Base-by-base conservation (phyloP, 257 asterid species). In the Plantago major region DNA sequence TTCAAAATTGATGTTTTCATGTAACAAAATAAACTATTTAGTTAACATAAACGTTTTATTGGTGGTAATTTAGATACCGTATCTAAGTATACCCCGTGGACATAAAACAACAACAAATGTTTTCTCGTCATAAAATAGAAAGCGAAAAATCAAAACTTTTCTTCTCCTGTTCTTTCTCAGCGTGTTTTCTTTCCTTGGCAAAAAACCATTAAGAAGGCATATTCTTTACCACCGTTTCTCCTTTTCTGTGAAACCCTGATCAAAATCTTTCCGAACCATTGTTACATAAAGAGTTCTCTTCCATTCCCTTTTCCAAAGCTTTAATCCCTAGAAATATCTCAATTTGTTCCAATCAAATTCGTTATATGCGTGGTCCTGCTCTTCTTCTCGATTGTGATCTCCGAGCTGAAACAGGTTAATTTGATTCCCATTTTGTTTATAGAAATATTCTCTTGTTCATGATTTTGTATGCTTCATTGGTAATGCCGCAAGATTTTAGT, bases 191-290 rank as follows among this genome's bases (percentile, higher is more conserved):
- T 50, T 50, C 3, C 37, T 52, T 52, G 15, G 46, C 46, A 37
- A 37, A 60, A 44, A 62, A 64, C 81, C 72, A 57, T 45, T 38
- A 44, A 44, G 44, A 45, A 37, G 72, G 75, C 72, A 76, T 82
- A 82, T 78, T 80, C 90, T 66, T 80, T 78, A 38, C 86, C 73
- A 67, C 52, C 60, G 37, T 12, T 46, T 6, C 7, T 13, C 17
- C 1, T 10, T 7, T 58, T 22, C 47, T 53, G 42, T 67, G 37
- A 66, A 19, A 64, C 52, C 46, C 22, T 17, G 11, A 2, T 22
- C 33, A 52, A 18, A 18, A 33, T 33, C 40, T 33, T 33, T 33
- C 5, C 40, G 8, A 4, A 33, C 40, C 40, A 33, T 33, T 33
- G 40, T 7, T 33, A 33, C 40, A 33, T 33, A 33, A 33, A 33